phyloP scores from a whole-genome alignment of 352 stramenopile species.

The Pythium folliculosum region DNA sequence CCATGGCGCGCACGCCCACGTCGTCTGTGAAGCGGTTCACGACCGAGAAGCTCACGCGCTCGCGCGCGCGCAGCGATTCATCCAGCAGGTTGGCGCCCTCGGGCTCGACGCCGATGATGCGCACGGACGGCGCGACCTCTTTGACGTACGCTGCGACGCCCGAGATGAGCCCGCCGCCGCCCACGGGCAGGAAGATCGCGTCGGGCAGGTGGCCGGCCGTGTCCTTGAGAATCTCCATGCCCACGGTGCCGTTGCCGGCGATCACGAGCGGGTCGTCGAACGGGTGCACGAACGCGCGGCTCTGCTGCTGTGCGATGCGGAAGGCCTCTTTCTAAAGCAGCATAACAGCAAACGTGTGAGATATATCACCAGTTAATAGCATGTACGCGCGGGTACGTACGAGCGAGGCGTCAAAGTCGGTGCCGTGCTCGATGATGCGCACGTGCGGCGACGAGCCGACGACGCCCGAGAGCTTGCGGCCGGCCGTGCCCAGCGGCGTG shows the following conservation, averaged over 20 bases:
- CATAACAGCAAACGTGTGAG: no score
- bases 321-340: slow-evolving; percentile 86
- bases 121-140: slow-evolving; percentile 83
- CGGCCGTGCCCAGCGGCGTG: slow-evolving; percentile 93
- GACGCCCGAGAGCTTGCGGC: slow-evolving; percentile 86
- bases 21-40: slow-evolving; percentile 98
- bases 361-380: no score
- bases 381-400: slow-evolving; percentile 28
- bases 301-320: slow-evolving; percentile 89
- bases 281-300: slow-evolving; percentile 95
- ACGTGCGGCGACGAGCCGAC: slow-evolving; percentile 63
- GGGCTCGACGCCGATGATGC: slow-evolving; percentile 97
- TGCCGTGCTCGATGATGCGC: slow-evolving; percentile 93
- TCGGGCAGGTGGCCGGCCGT: slow-evolving; percentile 89
- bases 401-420: slow-evolving; percentile 96
- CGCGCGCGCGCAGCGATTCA: slow-evolving; percentile 75
- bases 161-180: slow-evolving; percentile 96
- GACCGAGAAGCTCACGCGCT: slow-evolving; percentile 86
- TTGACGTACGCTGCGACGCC: slow-evolving; percentile 94
- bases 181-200: slow-evolving; percentile 97
- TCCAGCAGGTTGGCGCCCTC: slow-evolving; percentile 95
- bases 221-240: slow-evolving; percentile 92
- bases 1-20: slow-evolving; percentile 93
- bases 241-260: slow-evolving; percentile 97
- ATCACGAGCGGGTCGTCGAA: slow-evolving; percentile 98